Percentiles rank a stretch among this genome's conserved stretches.
phyloP scores from a whole-genome alignment of 2,329 filamentous ascomycete genomes.

The Diaporthe vaccinii region DNA sequence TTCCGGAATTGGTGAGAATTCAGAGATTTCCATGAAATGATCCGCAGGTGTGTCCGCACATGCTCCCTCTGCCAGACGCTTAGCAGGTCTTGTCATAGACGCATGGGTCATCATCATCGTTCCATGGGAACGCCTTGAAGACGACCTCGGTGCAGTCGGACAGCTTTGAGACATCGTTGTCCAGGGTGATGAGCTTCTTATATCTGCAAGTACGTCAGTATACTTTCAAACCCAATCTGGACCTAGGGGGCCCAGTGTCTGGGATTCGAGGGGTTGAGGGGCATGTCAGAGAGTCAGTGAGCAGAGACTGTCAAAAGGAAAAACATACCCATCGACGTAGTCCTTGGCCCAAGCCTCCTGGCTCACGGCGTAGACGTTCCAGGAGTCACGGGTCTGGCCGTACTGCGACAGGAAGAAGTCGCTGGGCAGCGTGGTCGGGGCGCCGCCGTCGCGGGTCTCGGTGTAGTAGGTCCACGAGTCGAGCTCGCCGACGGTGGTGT shows the following conservation, averaged over 20 bases:
- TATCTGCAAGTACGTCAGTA: slow-evolving; percentile 43
- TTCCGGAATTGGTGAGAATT: not conserved
- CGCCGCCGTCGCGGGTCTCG: slow-evolving; percentile 45
- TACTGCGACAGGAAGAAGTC: slow-evolving; percentile 46
- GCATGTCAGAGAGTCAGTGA: not conserved
- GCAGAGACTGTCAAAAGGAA: slow-evolving; percentile 21
- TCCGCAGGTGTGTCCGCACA: not conserved
- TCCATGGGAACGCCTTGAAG: slow-evolving; percentile 42
- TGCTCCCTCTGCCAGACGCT: too few relatives aligned
- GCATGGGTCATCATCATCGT: slow-evolving; percentile 12
- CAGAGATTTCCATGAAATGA: too few relatives aligned
- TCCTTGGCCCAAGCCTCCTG: slow-evolving; percentile 45
- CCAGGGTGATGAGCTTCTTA: slow-evolving; percentile 47
- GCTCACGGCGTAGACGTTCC: slow-evolving; percentile 45
- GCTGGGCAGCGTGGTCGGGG: slow-evolving; percentile 45
- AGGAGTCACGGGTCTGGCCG: slow-evolving; percentile 44
- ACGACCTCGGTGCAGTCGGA: slow-evolving; percentile 48
- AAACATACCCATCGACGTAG: slow-evolving; percentile 48
- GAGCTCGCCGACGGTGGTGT: slow-evolving; percentile 44
- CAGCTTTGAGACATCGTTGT: slow-evolving; percentile 44
- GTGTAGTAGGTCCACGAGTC: slow-evolving; percentile 47
- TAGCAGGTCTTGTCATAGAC: not conserved
- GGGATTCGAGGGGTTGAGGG: not conserved
- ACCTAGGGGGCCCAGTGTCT: not conserved
- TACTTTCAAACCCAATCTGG: not conserved